Percentiles rank a stretch among this genome's conserved stretches.
Evolutionary conservation across 1,139 yeast species (phyloP).

Genomic region (Candida mesenterica): DNA sequence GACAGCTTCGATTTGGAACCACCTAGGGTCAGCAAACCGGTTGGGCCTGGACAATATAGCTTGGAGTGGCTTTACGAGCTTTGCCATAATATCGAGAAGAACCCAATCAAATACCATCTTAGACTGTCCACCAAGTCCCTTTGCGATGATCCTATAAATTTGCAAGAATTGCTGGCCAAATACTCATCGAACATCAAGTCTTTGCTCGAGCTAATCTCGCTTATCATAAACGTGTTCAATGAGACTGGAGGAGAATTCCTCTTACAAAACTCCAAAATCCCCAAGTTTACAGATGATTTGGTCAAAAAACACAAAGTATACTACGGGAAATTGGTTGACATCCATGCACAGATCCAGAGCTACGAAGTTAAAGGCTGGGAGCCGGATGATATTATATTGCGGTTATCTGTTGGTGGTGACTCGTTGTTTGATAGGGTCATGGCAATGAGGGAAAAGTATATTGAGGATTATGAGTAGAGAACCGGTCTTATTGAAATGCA

Average conservation of each 20-base stretch:
- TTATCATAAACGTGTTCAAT: conserved; percentile 30
- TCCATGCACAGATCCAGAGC: conserved; percentile 25
- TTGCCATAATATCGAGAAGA: conserved; percentile 46
- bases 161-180: conserved; percentile 33
- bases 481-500: no score
- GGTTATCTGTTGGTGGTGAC: conserved; percentile 23
- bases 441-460: conserved; percentile 27
- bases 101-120: conserved; percentile 52
- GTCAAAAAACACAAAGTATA: conserved; percentile 21
- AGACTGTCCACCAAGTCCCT: conserved; percentile 41
- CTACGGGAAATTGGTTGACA: conserved; percentile 23
- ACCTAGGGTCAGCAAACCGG: neutral
- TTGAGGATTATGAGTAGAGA: conserved; percentile 30
- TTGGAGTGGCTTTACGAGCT: conserved; percentile 37
- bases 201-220: conserved; percentile 31
- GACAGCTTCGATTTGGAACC: conserved; percentile 2
- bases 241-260: conserved; percentile 40
- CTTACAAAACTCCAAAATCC: conserved; percentile 43
- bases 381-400: conserved; percentile 37
- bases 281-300: conserved; percentile 32
- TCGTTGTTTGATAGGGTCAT: conserved; percentile 25
- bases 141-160: conserved; percentile 35
- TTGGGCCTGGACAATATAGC: conserved; percentile 16
- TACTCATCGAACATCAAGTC: conserved; percentile 20
- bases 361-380: conserved; percentile 43